Conservation (phyloP, 257 asterid genomes). For the Solanum chiquidenum region DNA sequence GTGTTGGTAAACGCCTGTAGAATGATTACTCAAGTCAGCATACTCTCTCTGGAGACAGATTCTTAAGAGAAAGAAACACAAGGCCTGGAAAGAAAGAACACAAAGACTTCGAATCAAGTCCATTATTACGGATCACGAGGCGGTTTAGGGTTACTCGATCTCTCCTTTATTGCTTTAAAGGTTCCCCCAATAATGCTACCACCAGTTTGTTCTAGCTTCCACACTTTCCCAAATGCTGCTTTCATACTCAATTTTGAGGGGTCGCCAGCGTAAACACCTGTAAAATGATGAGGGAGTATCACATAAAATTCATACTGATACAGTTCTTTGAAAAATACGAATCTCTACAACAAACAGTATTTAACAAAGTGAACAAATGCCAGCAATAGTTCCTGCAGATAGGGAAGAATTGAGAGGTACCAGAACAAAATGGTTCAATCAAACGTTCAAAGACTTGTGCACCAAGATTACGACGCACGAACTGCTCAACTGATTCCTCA, state of each 20-base stretch:
- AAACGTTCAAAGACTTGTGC: slow-evolving; percentile 88
- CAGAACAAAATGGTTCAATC: slow-evolving; percentile 97
- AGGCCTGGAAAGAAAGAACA: slow-evolving; percentile 9
- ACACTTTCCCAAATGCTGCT: slow-evolving; percentile 96
- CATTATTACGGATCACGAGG: slow-evolving; percentile 81
- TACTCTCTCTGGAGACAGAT: slow-evolving; percentile 1
- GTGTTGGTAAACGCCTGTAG: slow-evolving; percentile 81
- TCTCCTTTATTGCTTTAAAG: slow-evolving; percentile 65
- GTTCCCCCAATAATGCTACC: slow-evolving; percentile 95
- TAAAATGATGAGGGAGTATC: neutral
- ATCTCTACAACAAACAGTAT: neutral
- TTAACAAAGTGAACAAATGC: neutral
- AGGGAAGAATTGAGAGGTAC: slow-evolving; percentile 17
- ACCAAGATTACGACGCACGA: slow-evolving; percentile 93
- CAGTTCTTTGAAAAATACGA: neutral
- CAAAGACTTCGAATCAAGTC: neutral
- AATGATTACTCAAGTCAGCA: slow-evolving; percentile 10
- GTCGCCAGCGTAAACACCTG: slow-evolving; percentile 98
- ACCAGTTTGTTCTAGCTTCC: slow-evolving; percentile 93
- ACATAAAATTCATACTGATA: neutral
- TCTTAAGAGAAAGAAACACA: slow-evolving; percentile 1
- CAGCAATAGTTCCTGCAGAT: neutral
- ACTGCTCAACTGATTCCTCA: slow-evolving; percentile 96
- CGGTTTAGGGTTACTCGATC: slow-evolving; percentile 33
- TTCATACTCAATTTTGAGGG: slow-evolving; percentile 93